Base-by-base conservation (phyloP, 1,284 basidiomycete genomes). In the Agaricales sp. region DNA sequence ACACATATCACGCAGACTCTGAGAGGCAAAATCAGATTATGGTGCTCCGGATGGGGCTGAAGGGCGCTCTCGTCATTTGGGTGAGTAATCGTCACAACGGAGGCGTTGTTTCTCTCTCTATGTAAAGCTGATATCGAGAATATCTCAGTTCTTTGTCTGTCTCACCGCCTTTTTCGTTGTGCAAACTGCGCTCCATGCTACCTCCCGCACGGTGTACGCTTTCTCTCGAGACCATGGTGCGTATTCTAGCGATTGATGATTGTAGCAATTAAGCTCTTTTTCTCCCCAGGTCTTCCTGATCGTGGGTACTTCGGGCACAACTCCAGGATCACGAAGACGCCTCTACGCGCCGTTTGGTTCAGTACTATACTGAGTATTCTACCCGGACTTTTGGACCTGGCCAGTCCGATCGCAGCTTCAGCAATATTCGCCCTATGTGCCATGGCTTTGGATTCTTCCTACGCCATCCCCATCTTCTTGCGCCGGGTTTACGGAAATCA, bases 181-280 rank as follows among this genome's bases (percentile, higher is more conserved):
- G 37, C 88, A 91, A 63, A 79, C 81, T 2, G 73, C 86, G 20
- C 72, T 92, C 2, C 93, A 96, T 65, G 92, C 92, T 8, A 83
- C 82, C 50, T 91, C 91, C 3, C 78, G 92, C 45, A 87, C 90
- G 0, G 71, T 94, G 41, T 95, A 91, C 59, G 93, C 93, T 2
- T 91, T 97, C 69, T 88, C 85, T 59, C 86, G 91, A 51, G 91
- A 93, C 60, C 77, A 78, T 49, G 83, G 80, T 75, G 54, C 49
- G 67, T 55, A 20, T 24, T 26, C 20, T 41, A 23, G n/a, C 20
- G 48, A 23, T 26, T 21, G 22, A 2, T 45, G 43, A 25, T 26
- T 37, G 16, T 12, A 37, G 16, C 50, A 23, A 41, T 48, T 26
- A 37, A 26, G 6, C 39, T 3, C 22, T 26, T 26, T 21, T 38